Evolutionary conservation across 2,329 filamentous ascomycete genomes (phyloP).

Genomic region (Microdochium paspali): DNA sequence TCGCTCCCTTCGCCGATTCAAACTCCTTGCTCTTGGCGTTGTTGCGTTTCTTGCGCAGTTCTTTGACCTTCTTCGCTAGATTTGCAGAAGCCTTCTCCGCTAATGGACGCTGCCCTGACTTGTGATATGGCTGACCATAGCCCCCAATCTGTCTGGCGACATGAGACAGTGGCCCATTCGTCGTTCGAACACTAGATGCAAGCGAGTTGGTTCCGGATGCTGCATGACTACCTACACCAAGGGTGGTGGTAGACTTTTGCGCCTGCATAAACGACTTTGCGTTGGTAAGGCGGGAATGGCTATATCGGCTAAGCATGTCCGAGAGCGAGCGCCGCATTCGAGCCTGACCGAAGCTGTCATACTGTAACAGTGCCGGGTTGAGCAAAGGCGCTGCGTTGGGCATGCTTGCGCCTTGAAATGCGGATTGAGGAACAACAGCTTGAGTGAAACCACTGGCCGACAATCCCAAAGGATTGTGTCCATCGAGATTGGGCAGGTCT

Average conservation of each 20-base stretch:
- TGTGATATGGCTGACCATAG: neutral
- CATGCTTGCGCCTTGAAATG: slow-evolving; percentile 19
- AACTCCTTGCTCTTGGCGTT: neutral
- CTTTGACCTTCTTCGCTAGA: neutral
- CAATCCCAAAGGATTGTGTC: neutral
- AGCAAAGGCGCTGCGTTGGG: slow-evolving; percentile 9
- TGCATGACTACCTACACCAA: neutral
- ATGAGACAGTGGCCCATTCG: too few species aligned
- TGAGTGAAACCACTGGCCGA: slow-evolving; percentile 2
- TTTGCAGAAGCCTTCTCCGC: neutral
- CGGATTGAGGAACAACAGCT: slow-evolving; percentile 13
- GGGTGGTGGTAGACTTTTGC: neutral
- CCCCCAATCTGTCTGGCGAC: neutral
- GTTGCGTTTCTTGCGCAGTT: neutral
- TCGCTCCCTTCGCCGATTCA: neutral
- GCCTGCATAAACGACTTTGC: slow-evolving; percentile 8
- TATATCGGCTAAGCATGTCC: slow-evolving; percentile 2
- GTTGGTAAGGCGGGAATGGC: slow-evolving; percentile 6
- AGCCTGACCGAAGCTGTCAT: slow-evolving; percentile 5
- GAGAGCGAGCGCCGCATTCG: slow-evolving; percentile 4
- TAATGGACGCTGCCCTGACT: neutral
- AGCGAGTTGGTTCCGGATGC: neutral
- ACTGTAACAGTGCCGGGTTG: slow-evolving; percentile 4
- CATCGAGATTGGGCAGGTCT: neutral
- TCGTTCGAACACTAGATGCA: too few species aligned